Conservation (phyloP, 2,329 filamentous ascomycete species). For the Mycosphaerelloides madeirae region DNA sequence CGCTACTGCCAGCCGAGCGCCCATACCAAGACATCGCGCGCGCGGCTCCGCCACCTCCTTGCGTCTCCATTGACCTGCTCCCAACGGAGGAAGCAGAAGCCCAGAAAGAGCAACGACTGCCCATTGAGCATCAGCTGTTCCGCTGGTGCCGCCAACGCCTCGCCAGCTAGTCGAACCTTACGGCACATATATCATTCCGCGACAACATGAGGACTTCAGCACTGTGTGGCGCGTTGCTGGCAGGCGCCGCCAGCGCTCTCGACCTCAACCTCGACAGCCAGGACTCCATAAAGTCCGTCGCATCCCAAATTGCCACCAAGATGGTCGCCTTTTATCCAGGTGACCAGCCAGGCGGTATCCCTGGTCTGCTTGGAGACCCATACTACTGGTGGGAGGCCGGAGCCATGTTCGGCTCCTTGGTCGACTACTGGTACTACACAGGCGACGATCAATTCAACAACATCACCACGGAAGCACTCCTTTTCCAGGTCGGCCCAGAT, state of each 20-base stretch:
- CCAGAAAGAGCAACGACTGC: background rate
- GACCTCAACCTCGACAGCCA: conserved; percentile 19
- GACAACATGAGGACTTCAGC: conserved; percentile 15
- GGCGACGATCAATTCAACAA: conserved; percentile 62
- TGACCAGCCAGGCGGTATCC: conserved; percentile 47
- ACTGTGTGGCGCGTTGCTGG: conserved; percentile 18
- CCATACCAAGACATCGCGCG: background rate
- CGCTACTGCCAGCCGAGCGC: background rate
- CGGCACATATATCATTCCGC: background rate
- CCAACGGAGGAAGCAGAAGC: background rate
- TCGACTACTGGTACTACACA: conserved; percentile 68
- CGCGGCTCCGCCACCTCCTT: conserved; percentile 1
- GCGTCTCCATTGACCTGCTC: background rate
- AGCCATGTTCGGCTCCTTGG: conserved; percentile 60
- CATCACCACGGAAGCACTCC: conserved; percentile 53
- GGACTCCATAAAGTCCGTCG: conserved; percentile 43
- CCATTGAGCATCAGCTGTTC: background rate
- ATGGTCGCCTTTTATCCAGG: conserved; percentile 52
- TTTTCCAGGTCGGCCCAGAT: conserved; percentile 57
- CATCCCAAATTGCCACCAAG: conserved; percentile 41
- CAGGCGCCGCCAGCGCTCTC: conserved; percentile 20
- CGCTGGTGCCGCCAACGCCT: background rate
- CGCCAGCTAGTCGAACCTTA: background rate
- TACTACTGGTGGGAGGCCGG: conserved; percentile 72
- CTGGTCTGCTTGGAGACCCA: conserved; percentile 56